A percentile compares a stretch with the other conserved stretches of the same genome.
phyloP scores from a whole-genome alignment of 306 rosid genomes.

The Gastrolobium villosum region DNA sequence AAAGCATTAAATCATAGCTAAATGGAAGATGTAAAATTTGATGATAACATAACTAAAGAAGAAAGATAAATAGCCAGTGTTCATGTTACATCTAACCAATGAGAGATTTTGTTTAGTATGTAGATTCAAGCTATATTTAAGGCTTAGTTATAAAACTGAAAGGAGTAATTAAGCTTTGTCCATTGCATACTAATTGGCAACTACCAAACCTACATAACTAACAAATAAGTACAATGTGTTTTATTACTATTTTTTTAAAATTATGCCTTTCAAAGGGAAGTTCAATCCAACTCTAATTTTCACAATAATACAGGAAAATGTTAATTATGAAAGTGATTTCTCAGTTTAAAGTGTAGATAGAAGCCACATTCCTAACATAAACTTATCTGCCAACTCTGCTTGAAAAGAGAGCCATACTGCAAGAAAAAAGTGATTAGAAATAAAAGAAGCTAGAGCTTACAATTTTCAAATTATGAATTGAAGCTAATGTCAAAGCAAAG shows the following conservation, averaged over 20 bases:
- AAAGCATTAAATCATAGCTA: neutral
- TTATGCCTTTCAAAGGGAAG: neutral
- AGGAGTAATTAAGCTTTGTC: neutral
- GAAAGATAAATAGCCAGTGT: neutral
- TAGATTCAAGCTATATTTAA: neutral
- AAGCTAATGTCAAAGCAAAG: constrained; percentile 5
- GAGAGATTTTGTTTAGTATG: neutral
- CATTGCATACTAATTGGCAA: neutral
- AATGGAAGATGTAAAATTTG: neutral
- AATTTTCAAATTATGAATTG: neutral
- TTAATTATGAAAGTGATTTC: constrained; percentile 6
- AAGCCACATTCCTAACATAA: neutral
- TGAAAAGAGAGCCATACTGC: neutral
- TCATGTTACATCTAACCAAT: neutral
- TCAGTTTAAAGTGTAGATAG: neutral
- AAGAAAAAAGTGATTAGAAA: constrained; percentile 11
- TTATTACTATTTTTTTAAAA: neutral
- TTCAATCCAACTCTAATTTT: neutral
- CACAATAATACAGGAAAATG: neutral
- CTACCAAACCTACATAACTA: neutral
- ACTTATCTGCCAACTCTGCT: neutral
- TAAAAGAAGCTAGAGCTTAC: neutral
- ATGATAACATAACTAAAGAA: neutral
- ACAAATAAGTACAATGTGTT: neutral
- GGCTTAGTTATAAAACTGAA: neutral